Percentiles rank a stretch among this genome's conserved stretches.
These are phyloP conservation scores for Lophiostoma macrostomum DNA, from an alignment of 495 filamentous ascomycete species.

Conservation along the genomic window DNA sequence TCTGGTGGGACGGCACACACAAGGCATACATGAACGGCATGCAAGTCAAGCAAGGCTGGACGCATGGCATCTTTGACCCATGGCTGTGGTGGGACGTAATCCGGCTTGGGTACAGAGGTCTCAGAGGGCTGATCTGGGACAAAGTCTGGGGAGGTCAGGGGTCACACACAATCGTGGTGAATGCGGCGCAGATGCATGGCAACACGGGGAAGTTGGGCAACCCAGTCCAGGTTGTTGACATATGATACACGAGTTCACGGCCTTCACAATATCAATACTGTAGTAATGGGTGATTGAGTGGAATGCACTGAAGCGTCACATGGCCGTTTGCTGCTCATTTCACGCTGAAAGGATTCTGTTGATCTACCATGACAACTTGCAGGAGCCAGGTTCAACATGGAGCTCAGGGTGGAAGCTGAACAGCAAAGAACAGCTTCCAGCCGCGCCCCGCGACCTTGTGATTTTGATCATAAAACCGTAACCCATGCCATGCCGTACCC, in stretches of 20 bases:
- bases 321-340: slow-evolving; percentile 4
- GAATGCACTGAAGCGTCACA: not conserved
- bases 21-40: slow-evolving; percentile 65
- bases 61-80: slow-evolving; percentile 53
- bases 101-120: slow-evolving; percentile 60
- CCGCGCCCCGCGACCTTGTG: slow-evolving; percentile 69
- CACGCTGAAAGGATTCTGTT: slow-evolving; percentile 27
- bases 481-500: slow-evolving; percentile 41
- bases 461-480: slow-evolving; percentile 15
- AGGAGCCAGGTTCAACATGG: slow-evolving; percentile 40
- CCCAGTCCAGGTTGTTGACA: slow-evolving; percentile 58
- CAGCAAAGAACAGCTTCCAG: too few species aligned
- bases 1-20: slow-evolving; percentile 79
- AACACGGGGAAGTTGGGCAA: slow-evolving; percentile 65
- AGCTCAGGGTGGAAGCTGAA: too few species aligned
- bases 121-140: slow-evolving; percentile 67
- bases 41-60: slow-evolving; percentile 43
- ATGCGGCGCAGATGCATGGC: slow-evolving; percentile 70
- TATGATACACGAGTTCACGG: slow-evolving; percentile 14
- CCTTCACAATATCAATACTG: slow-evolving; percentile 1
- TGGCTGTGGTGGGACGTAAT: slow-evolving; percentile 61
- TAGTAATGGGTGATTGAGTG: not conserved
- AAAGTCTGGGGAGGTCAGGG: slow-evolving; percentile 62
- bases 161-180: slow-evolving; percentile 63
- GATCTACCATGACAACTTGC: slow-evolving; percentile 13